Evolutionary conservation across 768 basidiomycete species (phyloP), one percentile per base, ranked within the genome.

Genomic region (Cubamyces lactineus): DNA sequence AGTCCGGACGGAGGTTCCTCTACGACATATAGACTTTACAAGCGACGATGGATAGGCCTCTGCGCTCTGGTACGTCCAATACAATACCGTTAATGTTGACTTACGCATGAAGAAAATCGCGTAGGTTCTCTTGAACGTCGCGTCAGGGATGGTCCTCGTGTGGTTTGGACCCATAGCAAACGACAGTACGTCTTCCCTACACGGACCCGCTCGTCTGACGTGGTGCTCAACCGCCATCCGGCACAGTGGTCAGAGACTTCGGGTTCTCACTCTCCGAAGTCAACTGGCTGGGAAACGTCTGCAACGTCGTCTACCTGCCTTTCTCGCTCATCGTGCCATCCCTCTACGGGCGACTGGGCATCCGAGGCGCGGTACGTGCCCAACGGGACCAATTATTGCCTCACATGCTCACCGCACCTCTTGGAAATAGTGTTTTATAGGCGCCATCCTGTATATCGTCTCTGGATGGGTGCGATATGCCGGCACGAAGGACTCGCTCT

Each of bases 111-210:
- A 21, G 16, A 19, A 6, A 11, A 4, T 48, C n/a, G 47, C n/a
- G 1, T 45, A 91, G 90, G 77, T 88, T 11, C 30, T 88, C 30
- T 74, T 93, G 34, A 88, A 86, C 56, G 71, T 87, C 42, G 80
- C 86, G 12, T 77, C 81, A 2, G 90, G 83, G 6, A 84, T 90
- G 86, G 75, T 81, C 7, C 86, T 85, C 83, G 82, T 88, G 3
- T 94, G 91, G 91, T 94, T 94, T 68, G 91, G 92, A 3, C 89
- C 92, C 3, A 93, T 95, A 56, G 78, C 92, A 0, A 86, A 85
- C 43, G 72, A 86, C 67, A 78, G 91, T 92, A 50, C 45, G 79
- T 62, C 13, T 6, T 21, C n/a, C 41, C 19, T 38, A 26, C 40
- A 19, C 21, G 43, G 16, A 12, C 40, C 23, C 43, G 2, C 21